Conservation (phyloP, 345 rosid genomes). For the Cochlearia excelsa region DNA sequence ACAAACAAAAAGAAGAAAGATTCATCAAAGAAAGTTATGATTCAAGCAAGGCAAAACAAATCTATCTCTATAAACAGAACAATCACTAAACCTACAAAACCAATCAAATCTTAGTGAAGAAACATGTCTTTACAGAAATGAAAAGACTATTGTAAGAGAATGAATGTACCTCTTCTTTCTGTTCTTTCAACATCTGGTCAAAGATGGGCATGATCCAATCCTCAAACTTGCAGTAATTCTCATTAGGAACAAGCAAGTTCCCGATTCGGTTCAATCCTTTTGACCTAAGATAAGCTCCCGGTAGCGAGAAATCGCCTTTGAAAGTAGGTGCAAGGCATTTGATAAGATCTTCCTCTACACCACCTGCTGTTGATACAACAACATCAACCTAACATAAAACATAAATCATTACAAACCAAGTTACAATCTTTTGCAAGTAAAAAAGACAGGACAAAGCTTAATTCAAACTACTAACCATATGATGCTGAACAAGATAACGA, state of each 20-base stretch:
- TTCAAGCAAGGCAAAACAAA: constrained; percentile 7
- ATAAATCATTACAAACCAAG: background rate
- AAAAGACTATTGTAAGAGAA: background rate
- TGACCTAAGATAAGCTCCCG: constrained; percentile 69
- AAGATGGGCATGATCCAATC: constrained; percentile 93
- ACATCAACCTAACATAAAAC: constrained; percentile 70
- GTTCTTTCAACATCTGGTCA: constrained; percentile 91
- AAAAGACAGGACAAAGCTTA: too few species aligned
- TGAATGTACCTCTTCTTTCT: constrained; percentile 59
- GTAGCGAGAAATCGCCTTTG: constrained; percentile 82
- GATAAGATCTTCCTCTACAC: constrained; percentile 93
- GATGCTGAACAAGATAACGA: constrained; percentile 89
- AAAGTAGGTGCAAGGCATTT: constrained; percentile 93
- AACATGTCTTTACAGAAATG: too few species aligned
- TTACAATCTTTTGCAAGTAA: too few species aligned
- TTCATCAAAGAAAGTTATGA: background rate
- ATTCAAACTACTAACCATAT: constrained; percentile 56
- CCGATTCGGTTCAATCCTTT: constrained; percentile 93
- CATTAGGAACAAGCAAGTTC: constrained; percentile 87
- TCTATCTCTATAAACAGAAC: background rate
- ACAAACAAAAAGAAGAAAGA: constrained; percentile 17
- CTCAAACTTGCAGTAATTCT: constrained; percentile 95
- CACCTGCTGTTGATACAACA: constrained; percentile 89
- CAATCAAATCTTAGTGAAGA: too few species aligned
- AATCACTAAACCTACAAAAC: too few species aligned